phyloP scores from a whole-genome alignment of 208 protist genomes.

The Leishmania mexicana region DNA sequence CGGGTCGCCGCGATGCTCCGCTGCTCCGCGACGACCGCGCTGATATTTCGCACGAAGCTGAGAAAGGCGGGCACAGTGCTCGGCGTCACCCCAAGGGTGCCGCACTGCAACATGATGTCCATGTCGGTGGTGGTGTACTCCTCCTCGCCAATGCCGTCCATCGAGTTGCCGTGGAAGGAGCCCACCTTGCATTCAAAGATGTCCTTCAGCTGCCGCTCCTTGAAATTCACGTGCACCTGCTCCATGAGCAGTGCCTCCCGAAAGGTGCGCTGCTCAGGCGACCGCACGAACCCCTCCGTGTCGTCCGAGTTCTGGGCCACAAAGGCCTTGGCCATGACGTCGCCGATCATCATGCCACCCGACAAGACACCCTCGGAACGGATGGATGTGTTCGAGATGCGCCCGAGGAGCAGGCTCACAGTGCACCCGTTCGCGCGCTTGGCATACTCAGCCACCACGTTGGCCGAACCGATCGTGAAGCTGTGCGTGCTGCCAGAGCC shows the following conservation, averaged over 20 bases:
- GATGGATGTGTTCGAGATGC: conserved; percentile 44
- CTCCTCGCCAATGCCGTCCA: conserved; percentile 78
- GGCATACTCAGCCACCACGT: conserved; percentile 36
- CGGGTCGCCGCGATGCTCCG: conserved; percentile 35
- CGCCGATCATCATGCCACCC: conserved; percentile 59
- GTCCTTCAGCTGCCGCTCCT: conserved; percentile 89
- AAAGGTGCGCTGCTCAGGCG: conserved; percentile 67
- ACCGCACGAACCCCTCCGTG: conserved; percentile 44
- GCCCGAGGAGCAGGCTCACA: conserved; percentile 36
- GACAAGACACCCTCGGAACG: conserved; percentile 83
- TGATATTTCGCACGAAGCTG: conserved; percentile 52
- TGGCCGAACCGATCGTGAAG: conserved; percentile 44
- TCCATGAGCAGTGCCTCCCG: conserved; percentile 51
- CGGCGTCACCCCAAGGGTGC: conserved; percentile 75
- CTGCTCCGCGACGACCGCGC: conserved; percentile 60
- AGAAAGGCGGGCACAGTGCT: conserved; percentile 75
- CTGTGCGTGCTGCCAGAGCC: conserved; percentile 78
- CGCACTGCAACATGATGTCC: conserved; percentile 41
- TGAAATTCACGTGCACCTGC: conserved; percentile 68
- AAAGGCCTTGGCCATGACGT: conserved; percentile 53
- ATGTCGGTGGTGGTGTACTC: conserved; percentile 52
- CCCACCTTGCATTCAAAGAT: conserved; percentile 77
- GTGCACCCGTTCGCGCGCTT: conserved; percentile 19
- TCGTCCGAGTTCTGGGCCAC: conserved; percentile 58
- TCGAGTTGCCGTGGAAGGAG: conserved; percentile 43